Evolutionary conservation across 768 basidiomycete species (phyloP).

Genomic region (Lactarius trivialis): DNA sequence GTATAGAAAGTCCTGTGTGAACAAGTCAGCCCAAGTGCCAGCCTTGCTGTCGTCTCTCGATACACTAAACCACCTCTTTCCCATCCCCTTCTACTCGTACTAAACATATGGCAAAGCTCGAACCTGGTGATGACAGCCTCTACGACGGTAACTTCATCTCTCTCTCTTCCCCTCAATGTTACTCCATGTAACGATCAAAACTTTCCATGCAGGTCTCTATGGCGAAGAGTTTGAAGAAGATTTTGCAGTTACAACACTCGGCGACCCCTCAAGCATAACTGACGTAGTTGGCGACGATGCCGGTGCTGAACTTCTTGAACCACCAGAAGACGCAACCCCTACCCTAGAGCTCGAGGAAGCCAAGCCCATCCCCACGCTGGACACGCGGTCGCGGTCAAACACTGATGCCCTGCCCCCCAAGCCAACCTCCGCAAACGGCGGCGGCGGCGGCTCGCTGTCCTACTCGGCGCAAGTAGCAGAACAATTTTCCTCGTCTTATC

Average conservation of each 20-base stretch:
- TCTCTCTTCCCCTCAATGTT: neutral
- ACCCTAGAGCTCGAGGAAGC: neutral
- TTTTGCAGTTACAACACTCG: conserved; percentile 16
- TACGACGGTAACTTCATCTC: conserved; percentile 17
- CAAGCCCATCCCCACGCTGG: conserved; percentile 7
- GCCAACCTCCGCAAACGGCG: neutral
- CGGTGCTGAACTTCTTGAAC: neutral
- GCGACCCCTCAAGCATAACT: conserved; percentile 5
- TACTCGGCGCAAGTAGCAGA: conserved; percentile 62
- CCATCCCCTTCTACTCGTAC: neutral
- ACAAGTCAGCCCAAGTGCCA: neutral
- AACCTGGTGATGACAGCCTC: conserved; percentile 21
- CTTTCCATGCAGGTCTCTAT: conserved; percentile 16
- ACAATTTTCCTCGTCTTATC: conserved; percentile 56
- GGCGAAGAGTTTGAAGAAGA: conserved; percentile 25
- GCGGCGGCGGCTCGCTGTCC: conserved; percentile 34
- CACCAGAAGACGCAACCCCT: neutral
- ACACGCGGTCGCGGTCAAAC: neutral
- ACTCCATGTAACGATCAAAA: neutral
- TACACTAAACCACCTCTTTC: neutral
- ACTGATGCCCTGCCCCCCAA: conserved; percentile 17
- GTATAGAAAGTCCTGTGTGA: too few relatives aligned
- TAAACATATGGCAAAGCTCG: conserved; percentile 19
- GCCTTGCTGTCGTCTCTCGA: neutral
- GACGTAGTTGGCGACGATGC: neutral